Conservation (phyloP, 345 rosid species). For the Populus tremula region DNA sequence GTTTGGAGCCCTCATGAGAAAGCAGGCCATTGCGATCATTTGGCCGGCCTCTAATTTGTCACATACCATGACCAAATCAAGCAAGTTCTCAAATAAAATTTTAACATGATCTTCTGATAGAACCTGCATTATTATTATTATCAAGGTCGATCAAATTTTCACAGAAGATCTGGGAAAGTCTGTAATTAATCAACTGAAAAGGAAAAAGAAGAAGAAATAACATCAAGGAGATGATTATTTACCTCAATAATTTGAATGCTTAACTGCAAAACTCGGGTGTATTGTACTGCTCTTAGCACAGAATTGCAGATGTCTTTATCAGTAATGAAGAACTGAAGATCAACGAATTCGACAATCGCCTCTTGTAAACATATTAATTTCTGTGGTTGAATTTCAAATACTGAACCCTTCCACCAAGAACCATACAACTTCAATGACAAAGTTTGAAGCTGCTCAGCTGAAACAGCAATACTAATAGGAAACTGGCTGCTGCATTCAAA, state of each 20-base stretch:
- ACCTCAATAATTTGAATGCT: neutral
- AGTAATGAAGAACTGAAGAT: too few species aligned
- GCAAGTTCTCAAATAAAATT: neutral
- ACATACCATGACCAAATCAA: too few species aligned
- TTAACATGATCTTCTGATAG: neutral
- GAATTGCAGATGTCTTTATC: too few species aligned
- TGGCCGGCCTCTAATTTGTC: too few species aligned
- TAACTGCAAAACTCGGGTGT: neutral
- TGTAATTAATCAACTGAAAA: too few species aligned
- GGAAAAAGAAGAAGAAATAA: neutral
- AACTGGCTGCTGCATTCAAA: too few species aligned
- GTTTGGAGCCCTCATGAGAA: too few species aligned
- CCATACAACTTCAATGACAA: neutral
- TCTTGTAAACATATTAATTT: neutral
- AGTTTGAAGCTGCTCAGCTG: neutral
- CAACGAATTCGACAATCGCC: too few species aligned
- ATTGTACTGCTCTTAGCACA: neutral
- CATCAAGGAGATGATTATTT: neutral
- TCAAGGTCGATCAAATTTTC: too few species aligned
- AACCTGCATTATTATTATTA: neutral
- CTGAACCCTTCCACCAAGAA: too few species aligned
- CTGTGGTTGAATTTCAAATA: neutral
- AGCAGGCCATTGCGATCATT: too few species aligned
- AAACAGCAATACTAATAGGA: neutral
- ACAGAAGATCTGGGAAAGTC: too few species aligned